Evolutionary conservation across 331 rosid species (phyloP).

Genomic region (Arachis monticola): DNA sequence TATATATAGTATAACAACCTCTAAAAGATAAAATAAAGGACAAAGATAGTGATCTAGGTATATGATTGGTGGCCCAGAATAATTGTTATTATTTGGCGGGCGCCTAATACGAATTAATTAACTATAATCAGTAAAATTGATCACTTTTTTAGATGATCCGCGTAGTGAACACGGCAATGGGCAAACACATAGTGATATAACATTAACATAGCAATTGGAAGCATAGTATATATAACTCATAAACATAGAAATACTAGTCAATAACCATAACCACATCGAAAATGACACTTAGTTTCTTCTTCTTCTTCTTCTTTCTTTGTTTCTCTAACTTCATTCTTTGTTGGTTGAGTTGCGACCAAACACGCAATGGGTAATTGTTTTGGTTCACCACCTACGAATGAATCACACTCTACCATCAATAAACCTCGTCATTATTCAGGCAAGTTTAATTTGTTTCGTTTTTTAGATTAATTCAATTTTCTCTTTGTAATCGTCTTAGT

Average conservation of each 20-base stretch:
- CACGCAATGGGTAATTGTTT: slow-evolving; percentile 61
- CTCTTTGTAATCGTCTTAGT: no score
- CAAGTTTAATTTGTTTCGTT: not conserved
- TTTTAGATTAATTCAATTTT: no score
- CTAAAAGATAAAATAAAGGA: no score
- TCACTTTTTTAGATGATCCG: not conserved
- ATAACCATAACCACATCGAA: not conserved
- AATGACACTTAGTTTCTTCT: not conserved
- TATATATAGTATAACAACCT: not conserved
- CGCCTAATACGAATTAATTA: not conserved
- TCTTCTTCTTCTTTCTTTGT: not conserved
- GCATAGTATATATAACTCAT: not conserved
- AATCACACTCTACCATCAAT: slow-evolving; percentile 31
- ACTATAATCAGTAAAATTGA: not conserved
- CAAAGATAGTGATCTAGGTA: no score
- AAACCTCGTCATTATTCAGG: slow-evolving; percentile 45
- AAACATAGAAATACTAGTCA: not conserved
- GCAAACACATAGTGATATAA: not conserved
- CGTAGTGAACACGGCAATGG: not conserved
- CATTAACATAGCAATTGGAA: not conserved
- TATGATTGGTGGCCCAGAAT: no score
- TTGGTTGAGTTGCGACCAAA: not conserved
- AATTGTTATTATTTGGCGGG: not conserved
- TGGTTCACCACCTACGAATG: slow-evolving; percentile 36
- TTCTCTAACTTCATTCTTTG: not conserved